Percentiles rank a stretch among this genome's conserved stretches.
Conservation (phyloP, 352 stramenopile species). For the Globisporangium abappressorium region DNA sequence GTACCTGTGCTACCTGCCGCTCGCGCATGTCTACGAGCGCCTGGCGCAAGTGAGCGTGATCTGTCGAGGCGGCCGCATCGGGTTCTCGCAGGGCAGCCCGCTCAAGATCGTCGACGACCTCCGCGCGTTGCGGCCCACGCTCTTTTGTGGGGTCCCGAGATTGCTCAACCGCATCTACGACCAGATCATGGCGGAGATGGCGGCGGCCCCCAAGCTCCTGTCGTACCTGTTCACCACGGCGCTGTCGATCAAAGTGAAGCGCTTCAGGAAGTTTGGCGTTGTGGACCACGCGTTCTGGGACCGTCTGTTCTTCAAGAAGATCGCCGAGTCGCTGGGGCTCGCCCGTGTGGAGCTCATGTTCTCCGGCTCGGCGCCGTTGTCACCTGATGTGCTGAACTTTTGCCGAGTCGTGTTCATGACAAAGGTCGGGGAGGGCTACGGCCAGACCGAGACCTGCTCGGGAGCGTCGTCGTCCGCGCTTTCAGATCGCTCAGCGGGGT, state of each 20-base stretch:
- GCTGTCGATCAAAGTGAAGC: slow-evolving; percentile 39
- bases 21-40: slow-evolving; percentile 97
- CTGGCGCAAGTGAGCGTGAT: slow-evolving; percentile 56
- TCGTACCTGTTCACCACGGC: slow-evolving; percentile 90
- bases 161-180: slow-evolving; percentile 97
- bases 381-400: slow-evolving; percentile 92
- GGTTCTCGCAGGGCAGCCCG: slow-evolving; percentile 92
- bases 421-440: slow-evolving; percentile 92
- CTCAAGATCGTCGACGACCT: slow-evolving; percentile 92
- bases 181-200: slow-evolving; percentile 82
- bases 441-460: slow-evolving; percentile 94
- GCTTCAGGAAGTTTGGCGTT: slow-evolving; percentile 61
- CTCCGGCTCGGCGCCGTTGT: slow-evolving; percentile 92
- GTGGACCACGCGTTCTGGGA: slow-evolving; percentile 88
- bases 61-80: slow-evolving; percentile 76
- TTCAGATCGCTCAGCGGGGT: slow-evolving; percentile 57
- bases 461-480: slow-evolving; percentile 60
- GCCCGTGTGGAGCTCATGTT: slow-evolving; percentile 87
- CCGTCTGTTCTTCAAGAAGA: slow-evolving; percentile 93
- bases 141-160: slow-evolving; percentile 92
- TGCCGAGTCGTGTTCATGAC: slow-evolving; percentile 90
- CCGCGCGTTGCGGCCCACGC: slow-evolving; percentile 85
- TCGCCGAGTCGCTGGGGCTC: slow-evolving; percentile 89
- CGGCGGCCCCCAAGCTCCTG: slow-evolving; percentile 52
- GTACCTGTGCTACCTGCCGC: slow-evolving; percentile 95